Evolutionary conservation across 2,329 filamentous ascomycete species (phyloP).

Genomic region (Neoscytalidium dimidiatum): DNA sequence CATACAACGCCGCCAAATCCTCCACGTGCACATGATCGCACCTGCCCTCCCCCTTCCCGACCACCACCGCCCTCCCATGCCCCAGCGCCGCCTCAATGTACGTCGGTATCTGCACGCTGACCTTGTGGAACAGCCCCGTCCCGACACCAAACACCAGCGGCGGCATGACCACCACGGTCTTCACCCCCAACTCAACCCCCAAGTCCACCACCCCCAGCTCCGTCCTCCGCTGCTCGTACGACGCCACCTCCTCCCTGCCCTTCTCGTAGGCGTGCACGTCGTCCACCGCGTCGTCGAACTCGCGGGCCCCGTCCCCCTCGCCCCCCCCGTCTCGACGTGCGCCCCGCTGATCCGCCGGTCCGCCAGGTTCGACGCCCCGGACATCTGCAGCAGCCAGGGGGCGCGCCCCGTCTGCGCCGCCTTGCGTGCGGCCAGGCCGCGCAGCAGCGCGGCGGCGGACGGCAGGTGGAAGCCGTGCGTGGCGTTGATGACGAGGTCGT

Average conservation of each 20-base stretch:
- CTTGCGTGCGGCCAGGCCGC: slow-evolving; percentile 18
- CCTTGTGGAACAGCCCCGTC: slow-evolving; percentile 23
- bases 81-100: not conserved
- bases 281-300: slow-evolving; percentile 24
- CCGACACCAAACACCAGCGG: slow-evolving; percentile 25
- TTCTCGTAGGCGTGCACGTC: slow-evolving; percentile 23
- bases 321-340: not conserved
- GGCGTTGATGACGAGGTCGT: slow-evolving; percentile 26
- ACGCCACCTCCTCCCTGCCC: slow-evolving; percentile 16
- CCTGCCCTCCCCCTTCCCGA: slow-evolving; percentile 6
- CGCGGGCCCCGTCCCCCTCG: no score
- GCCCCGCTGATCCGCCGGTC: slow-evolving; percentile 21
- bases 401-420: slow-evolving; percentile 10
- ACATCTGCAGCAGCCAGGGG: slow-evolving; percentile 25
- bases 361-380: slow-evolving; percentile 24
- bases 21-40: slow-evolving; percentile 19
- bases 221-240: slow-evolving; percentile 23
- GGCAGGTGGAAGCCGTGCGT: slow-evolving; percentile 23
- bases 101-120: slow-evolving; percentile 24
- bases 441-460: slow-evolving; percentile 17
- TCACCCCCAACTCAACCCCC: not conserved
- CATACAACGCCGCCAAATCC: slow-evolving; percentile 19
- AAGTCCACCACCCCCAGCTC: slow-evolving; percentile 20
- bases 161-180: not conserved
- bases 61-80: not conserved